Base-by-base conservation (phyloP, 2,329 filamentous ascomycete genomes). In the Colletotrichum tanaceti region DNA sequence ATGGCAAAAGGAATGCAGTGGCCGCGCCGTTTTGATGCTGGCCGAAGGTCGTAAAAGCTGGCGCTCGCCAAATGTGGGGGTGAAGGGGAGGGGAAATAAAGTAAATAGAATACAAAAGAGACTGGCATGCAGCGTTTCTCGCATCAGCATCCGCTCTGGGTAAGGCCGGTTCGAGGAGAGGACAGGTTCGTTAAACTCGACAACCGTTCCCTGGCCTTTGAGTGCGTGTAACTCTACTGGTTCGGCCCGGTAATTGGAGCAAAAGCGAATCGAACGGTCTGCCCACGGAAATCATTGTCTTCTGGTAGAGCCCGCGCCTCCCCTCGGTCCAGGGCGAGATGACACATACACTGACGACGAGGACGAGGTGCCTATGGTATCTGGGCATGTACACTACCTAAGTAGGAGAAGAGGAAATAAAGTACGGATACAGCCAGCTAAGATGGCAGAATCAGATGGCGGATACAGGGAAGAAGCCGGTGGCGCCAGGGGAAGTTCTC, bases 401-500 rank as follows among this genome's bases (percentile, higher is more conserved):
- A 4, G 7, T 35, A 35, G 7, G 32, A 35, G 44, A 13, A 22
- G 28, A n/a, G 3, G 28, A 41, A 44, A 16, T 39, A 41, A n/a
- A n/a, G n/a, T n/a, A n/a, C n/a, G 38, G 57, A 44, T 22, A 38
- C 24, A 46, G 46, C 62, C 57, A 49, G 46, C 50, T 24, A 13
- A 9, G 22, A 53, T 52, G 38, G 38, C 38, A 24, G 38, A 22
- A 46, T 20, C 43, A 32, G 54, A 55, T 41, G 24, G 61, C 13
- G 38, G 22, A 16, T 35, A 41, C 60, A 68, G 32, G 60, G 59
- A 63, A 58, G 58, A 53, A 47, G 59, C 63, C 38, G 50, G 63
- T 13, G 52, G 58, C 43, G 63, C 24, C 50, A 57, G 63, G 63
- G 50, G 63, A 38, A 57, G 28, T 35, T 38, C 22, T 55, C 50